phyloP scores from a whole-genome alignment of 2,329 filamentous ascomycete species.

The Fusarium haematococcum region DNA sequence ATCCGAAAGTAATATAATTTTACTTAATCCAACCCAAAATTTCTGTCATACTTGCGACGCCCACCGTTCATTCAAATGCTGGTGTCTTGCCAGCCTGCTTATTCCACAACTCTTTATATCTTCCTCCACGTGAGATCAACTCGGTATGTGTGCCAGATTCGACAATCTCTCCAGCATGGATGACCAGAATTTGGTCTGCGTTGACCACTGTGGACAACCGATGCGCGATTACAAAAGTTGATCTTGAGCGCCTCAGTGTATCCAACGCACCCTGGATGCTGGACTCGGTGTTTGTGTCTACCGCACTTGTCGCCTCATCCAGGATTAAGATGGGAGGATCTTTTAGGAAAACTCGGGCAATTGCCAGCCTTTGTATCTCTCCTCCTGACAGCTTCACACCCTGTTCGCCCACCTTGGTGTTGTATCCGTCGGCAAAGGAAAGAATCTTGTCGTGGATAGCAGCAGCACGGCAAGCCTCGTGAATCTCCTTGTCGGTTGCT shows the following conservation, averaged over 20 bases:
- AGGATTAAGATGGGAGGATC: slow-evolving; percentile 71
- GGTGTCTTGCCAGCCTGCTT: slow-evolving; percentile 50
- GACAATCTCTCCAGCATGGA: slow-evolving; percentile 62
- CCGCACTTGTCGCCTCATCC: slow-evolving; percentile 74
- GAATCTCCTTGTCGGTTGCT: slow-evolving; percentile 71
- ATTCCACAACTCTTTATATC: slow-evolving; percentile 64
- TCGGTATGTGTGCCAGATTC: slow-evolving; percentile 64
- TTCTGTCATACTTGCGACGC: neutral
- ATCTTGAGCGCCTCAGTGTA: slow-evolving; percentile 59
- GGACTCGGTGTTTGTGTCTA: slow-evolving; percentile 58
- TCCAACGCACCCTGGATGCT: slow-evolving; percentile 60
- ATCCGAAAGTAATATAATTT: neutral
- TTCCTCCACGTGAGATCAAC: slow-evolving; percentile 59
- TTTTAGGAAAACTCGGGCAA: slow-evolving; percentile 66
- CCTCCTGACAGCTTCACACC: slow-evolving; percentile 68
- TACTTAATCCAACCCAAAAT: too few relatives aligned
- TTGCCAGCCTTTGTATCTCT: slow-evolving; percentile 67
- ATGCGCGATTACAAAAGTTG: slow-evolving; percentile 64
- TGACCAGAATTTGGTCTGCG: slow-evolving; percentile 65
- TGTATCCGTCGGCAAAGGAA: slow-evolving; percentile 64
- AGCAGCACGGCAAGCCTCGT: slow-evolving; percentile 70
- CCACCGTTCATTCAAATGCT: neutral
- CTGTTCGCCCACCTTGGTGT: slow-evolving; percentile 64
- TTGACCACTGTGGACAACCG: slow-evolving; percentile 55
- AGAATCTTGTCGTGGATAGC: slow-evolving; percentile 74